Base-by-base conservation (phyloP, 2,329 filamentous ascomycete species). In the Aspergillus sp. region DNA sequence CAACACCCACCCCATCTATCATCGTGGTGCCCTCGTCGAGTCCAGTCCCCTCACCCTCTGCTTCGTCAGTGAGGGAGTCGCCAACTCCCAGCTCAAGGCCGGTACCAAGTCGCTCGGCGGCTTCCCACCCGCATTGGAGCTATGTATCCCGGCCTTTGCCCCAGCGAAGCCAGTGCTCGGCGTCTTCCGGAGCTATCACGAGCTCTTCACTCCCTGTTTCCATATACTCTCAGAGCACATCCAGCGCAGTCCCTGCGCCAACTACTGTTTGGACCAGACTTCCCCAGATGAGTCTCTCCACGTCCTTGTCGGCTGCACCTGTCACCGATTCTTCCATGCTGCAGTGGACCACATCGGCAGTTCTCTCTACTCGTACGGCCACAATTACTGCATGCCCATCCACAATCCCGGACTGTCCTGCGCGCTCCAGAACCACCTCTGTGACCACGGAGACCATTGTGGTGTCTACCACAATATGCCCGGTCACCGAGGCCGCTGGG, bases 321-420 rank as follows among this genome's bases (percentile, higher is more conserved):
- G 11, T 21, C 23, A n/a, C 13, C 8, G 21, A 15, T 3, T 19
- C 51, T 8, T 42, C 51, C 5, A 36, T 19, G 3, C 51, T 23
- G 6, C 21, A 41, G 13, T 41, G 42, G 8, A 54, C 51, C 7
- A 54, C 51, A 2, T 54, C 51, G 2, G 41, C 21, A n/a, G 38
- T 54, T 5, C 30, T 53, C 30, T 38, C 30, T n/a, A 53, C 50
- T 5, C 50, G 50, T 4, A 53, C 50, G 3, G 36, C 38, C 11
- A 54, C 51, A 13, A 54, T 54, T 21, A 54, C 51, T 23, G 51
- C 51, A 25, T 54, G 51, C 15, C 51, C 51, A 7, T 41, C 51
- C 17, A 42, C 36, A 5, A 3, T 54, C 10, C 32, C 38, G 13
- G 19, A 44, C 21, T 54, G 51, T 38, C 51, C 38, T 42, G 21